Evolutionary conservation across 2,329 filamentous ascomycete species (phyloP).

Genomic region (Aspergillus alliaceus): DNA sequence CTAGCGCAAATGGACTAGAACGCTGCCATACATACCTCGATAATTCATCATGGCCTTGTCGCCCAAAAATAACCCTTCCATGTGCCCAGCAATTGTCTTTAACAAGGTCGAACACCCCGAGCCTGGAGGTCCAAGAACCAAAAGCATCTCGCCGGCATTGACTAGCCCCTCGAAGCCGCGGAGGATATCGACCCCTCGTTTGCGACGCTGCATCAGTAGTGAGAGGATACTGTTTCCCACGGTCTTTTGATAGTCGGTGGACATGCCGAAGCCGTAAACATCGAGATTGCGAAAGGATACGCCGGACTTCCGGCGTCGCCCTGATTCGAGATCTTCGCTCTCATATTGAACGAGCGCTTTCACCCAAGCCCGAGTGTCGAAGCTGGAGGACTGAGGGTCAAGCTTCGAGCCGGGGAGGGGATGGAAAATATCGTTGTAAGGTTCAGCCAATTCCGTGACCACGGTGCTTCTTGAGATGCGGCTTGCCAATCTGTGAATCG

Average conservation of each 20-base stretch:
- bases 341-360: not conserved
- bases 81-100: conserved; percentile 77
- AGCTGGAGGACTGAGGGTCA: not conserved
- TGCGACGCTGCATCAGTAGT: not conserved
- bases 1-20: too few species aligned
- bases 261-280: conserved; percentile 40
- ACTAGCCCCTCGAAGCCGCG: conserved; percentile 59
- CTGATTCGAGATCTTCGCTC: not conserved
- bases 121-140: conserved; percentile 46
- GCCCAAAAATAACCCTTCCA: conserved; percentile 71
- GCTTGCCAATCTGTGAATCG: too few species aligned
- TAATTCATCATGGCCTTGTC: conserved; percentile 72
- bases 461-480: too few species aligned
- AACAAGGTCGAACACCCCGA: conserved; percentile 71
- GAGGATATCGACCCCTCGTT: conserved; percentile 52
- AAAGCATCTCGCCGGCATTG: conserved; percentile 49
- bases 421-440: too few species aligned
- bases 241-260: conserved; percentile 33
- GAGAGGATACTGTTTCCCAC: not conserved
- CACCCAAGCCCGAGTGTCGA: not conserved
- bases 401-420: too few species aligned
- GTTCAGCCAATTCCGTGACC: too few species aligned
- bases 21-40: too few species aligned
- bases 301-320: not conserved
- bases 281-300: conserved; percentile 38